Percentiles rank a stretch among this genome's conserved stretches.
Evolutionary conservation across 2,329 filamentous ascomycete species (phyloP).

Genomic region (Fusarium fujikuroi): DNA sequence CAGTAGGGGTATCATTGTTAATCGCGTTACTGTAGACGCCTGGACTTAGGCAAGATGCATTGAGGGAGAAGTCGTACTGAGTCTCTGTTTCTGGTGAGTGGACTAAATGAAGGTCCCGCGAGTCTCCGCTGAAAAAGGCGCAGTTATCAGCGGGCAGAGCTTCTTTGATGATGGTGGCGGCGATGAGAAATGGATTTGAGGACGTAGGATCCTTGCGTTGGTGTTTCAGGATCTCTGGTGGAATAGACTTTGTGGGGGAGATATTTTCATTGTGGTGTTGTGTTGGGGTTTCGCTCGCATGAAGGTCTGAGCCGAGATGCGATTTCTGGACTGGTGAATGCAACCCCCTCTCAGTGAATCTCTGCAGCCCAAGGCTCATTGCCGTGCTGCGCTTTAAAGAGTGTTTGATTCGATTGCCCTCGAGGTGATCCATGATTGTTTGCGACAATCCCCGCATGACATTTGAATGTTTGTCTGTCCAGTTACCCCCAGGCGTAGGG

Average conservation of each 20-base stretch:
- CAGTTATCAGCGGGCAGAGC: neutral
- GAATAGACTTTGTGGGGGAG: accelerated
- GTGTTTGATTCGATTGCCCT: neutral
- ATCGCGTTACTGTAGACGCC: neutral
- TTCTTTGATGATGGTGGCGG: neutral
- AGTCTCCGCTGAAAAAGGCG: neutral
- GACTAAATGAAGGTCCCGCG: neutral
- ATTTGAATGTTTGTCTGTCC: neutral
- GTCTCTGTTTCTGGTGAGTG: neutral
- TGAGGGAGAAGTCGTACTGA: neutral
- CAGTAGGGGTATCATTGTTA: neutral
- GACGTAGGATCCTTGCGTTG: neutral
- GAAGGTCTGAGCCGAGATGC: accelerated
- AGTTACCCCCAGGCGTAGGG: neutral
- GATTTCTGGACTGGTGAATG: neutral
- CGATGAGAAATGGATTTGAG: neutral
- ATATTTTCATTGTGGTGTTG: too few species aligned
- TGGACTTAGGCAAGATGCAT: neutral
- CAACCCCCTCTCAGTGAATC: neutral
- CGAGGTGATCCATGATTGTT: neutral
- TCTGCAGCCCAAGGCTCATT: neutral
- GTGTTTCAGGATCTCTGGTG: accelerated
- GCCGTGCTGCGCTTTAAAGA: neutral
- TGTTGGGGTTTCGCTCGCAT: too few species aligned
- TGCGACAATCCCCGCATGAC: neutral